phyloP scores from a whole-genome alignment of 2,329 filamentous ascomycete species.

The Cucurbitaria berberidis region DNA sequence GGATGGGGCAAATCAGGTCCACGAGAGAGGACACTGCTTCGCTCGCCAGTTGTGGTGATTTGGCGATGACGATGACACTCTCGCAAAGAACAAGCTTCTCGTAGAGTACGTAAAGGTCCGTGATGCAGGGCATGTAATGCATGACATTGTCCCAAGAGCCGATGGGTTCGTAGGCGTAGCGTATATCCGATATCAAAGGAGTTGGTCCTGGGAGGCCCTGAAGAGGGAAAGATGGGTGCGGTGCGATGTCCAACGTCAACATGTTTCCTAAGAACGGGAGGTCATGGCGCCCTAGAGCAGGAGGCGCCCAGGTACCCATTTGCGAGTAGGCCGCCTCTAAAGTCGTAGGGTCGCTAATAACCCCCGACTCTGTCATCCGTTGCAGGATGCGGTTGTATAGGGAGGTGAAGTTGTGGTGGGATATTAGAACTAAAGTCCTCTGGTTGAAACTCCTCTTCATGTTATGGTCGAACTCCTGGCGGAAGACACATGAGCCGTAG shows the following conservation, averaged over 20 bases:
- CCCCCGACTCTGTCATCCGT: conserved; percentile 45
- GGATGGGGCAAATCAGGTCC: conserved; percentile 50
- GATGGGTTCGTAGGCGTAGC: conserved; percentile 49
- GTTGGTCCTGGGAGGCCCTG: conserved; percentile 45
- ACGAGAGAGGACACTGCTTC: conserved; percentile 49
- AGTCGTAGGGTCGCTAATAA: conserved; percentile 48
- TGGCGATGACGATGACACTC: conserved; percentile 49
- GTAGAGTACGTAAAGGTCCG: conserved; percentile 50
- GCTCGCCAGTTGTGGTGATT: conserved; percentile 50
- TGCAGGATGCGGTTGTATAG: conserved; percentile 46
- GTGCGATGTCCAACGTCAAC: conserved; percentile 49
- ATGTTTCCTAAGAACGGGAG: conserved; percentile 49
- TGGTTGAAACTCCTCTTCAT: conserved; percentile 54
- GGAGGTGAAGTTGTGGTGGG: conserved; percentile 49
- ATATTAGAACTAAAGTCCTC: conserved; percentile 49
- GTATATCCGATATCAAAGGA: conserved; percentile 38
- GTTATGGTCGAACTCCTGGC: conserved; percentile 49
- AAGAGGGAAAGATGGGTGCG: conserved; percentile 49
- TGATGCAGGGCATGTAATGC: conserved; percentile 49
- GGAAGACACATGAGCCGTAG: conserved; percentile 49
- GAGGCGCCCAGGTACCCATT: conserved; percentile 47
- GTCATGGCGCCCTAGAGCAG: conserved; percentile 46
- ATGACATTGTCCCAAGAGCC: conserved; percentile 49
- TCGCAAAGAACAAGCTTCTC: conserved; percentile 52
- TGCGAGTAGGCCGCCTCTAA: conserved; percentile 48